Percentiles rank a stretch among this genome's conserved stretches.
Evolutionary conservation across 495 filamentous ascomycete genomes (phyloP).

Genomic region (Penicillium soppii): DNA sequence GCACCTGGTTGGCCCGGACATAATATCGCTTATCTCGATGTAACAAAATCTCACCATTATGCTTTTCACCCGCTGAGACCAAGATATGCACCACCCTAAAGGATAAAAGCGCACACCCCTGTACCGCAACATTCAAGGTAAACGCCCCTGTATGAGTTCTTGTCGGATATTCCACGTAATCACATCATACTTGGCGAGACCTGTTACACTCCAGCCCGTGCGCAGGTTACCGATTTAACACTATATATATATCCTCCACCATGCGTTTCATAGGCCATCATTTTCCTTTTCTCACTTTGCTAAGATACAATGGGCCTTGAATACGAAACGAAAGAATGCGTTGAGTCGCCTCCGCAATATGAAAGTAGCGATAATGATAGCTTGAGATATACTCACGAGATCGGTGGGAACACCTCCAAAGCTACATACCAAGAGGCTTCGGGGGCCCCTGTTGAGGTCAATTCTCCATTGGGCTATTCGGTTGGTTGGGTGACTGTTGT

Average conservation of each 20-base stretch:
- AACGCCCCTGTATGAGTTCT: not conserved
- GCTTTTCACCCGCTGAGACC: no score
- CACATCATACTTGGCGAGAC: slow-evolving; percentile 1
- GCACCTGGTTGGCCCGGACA: not conserved
- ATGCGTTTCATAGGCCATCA: not conserved
- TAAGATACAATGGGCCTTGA: not conserved
- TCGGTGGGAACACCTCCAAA: slow-evolving; percentile 54
- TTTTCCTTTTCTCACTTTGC: not conserved
- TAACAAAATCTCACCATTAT: not conserved
- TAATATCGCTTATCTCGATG: not conserved
- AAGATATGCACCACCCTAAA: not conserved
- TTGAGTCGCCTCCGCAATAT: not conserved
- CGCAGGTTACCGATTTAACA: not conserved
- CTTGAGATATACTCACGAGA: slow-evolving; percentile 49
- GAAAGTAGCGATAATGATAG: slow-evolving; percentile 32
- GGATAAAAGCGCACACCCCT: not conserved
- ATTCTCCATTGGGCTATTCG: slow-evolving; percentile 59
- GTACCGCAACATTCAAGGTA: not conserved
- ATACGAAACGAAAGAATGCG: not conserved
- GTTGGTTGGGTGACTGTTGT: slow-evolving; percentile 56
- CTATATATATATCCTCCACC: not conserved
- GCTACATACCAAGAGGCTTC: slow-evolving; percentile 61
- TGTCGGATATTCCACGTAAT: not conserved
- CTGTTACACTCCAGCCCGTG: not conserved
- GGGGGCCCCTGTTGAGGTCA: slow-evolving; percentile 60